These are phyloP conservation scores for Cystofilobasidium ferigula DNA, from an alignment of 768 basidiomycete species.

Conservation along the genomic window DNA sequence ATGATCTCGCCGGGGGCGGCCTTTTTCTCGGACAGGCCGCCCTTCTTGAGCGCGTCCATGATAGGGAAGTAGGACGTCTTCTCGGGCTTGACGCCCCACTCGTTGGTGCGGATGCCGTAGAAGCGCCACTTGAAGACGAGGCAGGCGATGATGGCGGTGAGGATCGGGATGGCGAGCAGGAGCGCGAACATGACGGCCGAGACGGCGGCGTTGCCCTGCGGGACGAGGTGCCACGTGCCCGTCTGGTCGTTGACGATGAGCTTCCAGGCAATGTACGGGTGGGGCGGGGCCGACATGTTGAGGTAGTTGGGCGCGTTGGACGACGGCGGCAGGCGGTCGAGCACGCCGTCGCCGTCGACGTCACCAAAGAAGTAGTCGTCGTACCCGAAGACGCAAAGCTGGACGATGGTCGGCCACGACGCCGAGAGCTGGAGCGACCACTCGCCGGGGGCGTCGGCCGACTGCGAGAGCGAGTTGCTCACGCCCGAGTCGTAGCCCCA, in stretches of 20 bases:
- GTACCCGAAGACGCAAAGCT: slow-evolving; percentile 81
- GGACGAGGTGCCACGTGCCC: slow-evolving; percentile 65
- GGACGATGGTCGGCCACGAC: slow-evolving; percentile 76
- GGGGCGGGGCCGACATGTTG: slow-evolving; percentile 82
- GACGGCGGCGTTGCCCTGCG: slow-evolving; percentile 67
- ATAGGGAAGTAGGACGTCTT: slow-evolving; percentile 74
- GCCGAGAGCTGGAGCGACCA: slow-evolving; percentile 88
- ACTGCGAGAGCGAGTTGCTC: slow-evolving; percentile 54
- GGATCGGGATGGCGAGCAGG: slow-evolving; percentile 64
- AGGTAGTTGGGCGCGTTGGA: slow-evolving; percentile 67
- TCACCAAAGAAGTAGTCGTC: slow-evolving; percentile 92
- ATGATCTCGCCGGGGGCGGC: slow-evolving; percentile 46
- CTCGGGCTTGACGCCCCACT: slow-evolving; percentile 66
- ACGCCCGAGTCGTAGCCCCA: slow-evolving; percentile 89
- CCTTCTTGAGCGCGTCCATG: slow-evolving; percentile 55
- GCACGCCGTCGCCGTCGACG: slow-evolving; percentile 68
- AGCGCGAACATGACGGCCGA: slow-evolving; percentile 82
- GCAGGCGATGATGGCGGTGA: slow-evolving; percentile 74
- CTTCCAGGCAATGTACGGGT: slow-evolving; percentile 79
- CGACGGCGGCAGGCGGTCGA: slow-evolving; percentile 87
- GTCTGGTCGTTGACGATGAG: slow-evolving; percentile 65
- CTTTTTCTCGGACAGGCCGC: slow-evolving; percentile 12
- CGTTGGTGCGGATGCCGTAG: slow-evolving; percentile 90
- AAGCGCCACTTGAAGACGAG: slow-evolving; percentile 87
- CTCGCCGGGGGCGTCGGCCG: slow-evolving; percentile 45